phyloP scores from a whole-genome alignment of 139 green algal genomes.

The Closterium sp. region DNA sequence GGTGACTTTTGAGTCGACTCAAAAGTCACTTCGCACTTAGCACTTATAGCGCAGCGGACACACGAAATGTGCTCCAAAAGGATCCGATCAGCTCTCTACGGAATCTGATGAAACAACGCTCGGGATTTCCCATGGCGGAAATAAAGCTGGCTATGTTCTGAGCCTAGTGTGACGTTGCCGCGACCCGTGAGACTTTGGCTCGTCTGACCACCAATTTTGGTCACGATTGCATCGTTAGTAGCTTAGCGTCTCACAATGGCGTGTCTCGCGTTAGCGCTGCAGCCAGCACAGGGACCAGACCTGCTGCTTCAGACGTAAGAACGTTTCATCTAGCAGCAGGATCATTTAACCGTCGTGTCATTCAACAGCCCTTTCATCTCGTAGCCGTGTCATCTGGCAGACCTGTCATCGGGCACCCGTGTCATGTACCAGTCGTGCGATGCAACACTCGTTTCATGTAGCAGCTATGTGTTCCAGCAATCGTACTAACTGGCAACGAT shows the following conservation, averaged over 20 bases:
- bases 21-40: no score
- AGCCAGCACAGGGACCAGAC: constrained; percentile 25
- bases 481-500: no score
- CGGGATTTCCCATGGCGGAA: neutral
- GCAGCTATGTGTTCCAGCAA: no score
- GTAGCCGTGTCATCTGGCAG: no score
- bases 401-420: no score
- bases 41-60: neutral
- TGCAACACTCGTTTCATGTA: no score
- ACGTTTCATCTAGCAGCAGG: neutral
- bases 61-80: neutral
- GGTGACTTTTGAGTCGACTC: no score
- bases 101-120: neutral
- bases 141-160: neutral
- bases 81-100: neutral
- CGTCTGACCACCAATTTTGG: neutral
- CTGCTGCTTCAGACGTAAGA: constrained; percentile 36
- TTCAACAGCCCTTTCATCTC: no score
- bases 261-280: constrained; percentile 26
- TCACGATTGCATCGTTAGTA: neutral
- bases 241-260: constrained; percentile 3
- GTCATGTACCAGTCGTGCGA: no score
- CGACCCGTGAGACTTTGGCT: no score
- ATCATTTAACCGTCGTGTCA: no score
- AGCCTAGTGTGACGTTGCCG: no score